These are phyloP conservation scores for Gracilaria gracilis DNA, from an alignment of 23 red algal genomes.

Conservation along the genomic window DNA sequence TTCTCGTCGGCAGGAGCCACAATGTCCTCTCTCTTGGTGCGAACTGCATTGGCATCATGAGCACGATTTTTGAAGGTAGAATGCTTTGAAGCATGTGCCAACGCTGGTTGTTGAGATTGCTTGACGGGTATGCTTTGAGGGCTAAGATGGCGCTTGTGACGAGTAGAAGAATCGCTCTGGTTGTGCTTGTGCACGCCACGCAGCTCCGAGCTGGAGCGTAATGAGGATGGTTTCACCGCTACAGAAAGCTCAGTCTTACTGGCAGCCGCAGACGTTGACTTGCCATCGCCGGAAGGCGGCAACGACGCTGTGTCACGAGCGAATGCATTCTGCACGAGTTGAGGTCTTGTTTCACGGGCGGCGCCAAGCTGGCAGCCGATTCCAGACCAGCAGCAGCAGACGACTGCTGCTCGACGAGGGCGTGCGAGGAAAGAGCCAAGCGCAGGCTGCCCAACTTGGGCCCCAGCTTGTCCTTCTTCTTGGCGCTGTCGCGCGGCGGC, in stretches of 20 bases:
- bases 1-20: neutral
- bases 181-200: neutral
- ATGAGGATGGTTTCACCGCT: neutral
- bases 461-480: constrained; percentile 19
- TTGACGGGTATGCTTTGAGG: neutral
- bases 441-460: neutral
- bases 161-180: neutral
- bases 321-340: neutral
- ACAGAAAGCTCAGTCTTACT: neutral
- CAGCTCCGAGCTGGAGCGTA: neutral
- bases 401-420: neutral
- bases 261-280: neutral
- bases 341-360: neutral
- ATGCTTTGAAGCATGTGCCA: neutral
- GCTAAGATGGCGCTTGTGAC: neutral
- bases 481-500: neutral
- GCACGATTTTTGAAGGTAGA: neutral
- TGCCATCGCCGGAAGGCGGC: neutral
- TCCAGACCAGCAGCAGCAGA: neutral
- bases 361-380: neutral
- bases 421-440: neutral
- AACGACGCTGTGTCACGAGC: neutral
- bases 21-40: neutral
- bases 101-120: too few species aligned
- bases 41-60: neutral